A percentile compares a stretch with the other conserved stretches of the same genome.
These are phyloP conservation scores for Ogataea ganodermae DNA, from an alignment of 805 yeast genomes.

Conservation along the genomic window DNA sequence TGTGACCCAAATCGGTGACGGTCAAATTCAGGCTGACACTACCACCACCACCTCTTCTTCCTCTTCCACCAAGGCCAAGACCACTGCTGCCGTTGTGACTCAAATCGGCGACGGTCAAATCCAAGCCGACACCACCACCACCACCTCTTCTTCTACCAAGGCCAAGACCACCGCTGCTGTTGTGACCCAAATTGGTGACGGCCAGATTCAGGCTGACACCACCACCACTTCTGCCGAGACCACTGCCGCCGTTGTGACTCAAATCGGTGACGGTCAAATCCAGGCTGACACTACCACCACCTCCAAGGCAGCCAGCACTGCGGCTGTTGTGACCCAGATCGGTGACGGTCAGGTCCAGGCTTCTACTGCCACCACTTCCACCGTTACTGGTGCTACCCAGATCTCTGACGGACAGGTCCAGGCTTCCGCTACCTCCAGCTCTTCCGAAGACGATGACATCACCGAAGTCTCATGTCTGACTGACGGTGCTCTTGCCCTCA, in stretches of 20 bases:
- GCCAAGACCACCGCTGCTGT: slow-evolving; percentile 30
- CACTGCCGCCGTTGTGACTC: slow-evolving; percentile 42
- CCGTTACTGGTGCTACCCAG: slow-evolving; percentile 38
- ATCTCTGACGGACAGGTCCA: slow-evolving; percentile 50
- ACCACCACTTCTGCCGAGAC: slow-evolving; percentile 21
- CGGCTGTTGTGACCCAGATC: slow-evolving; percentile 39
- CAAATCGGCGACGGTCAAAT: slow-evolving; percentile 28
- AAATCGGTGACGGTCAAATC: slow-evolving; percentile 51
- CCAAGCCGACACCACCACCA: slow-evolving; percentile 36
- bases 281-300: slow-evolving; percentile 44
- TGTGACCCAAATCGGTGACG: slow-evolving; percentile 46
- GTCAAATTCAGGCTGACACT: slow-evolving; percentile 47
- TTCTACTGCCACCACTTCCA: slow-evolving; percentile 39
- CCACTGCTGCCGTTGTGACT: slow-evolving; percentile 35
- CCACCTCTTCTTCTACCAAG: slow-evolving; percentile 23
- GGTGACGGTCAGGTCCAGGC: slow-evolving; percentile 41
- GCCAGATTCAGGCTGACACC: slow-evolving; percentile 29
- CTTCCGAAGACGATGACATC: slow-evolving; percentile 20
- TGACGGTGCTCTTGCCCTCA: slow-evolving; percentile 44
- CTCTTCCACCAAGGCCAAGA: slow-evolving; percentile 15
- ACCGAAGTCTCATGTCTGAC: slow-evolving; percentile 39
- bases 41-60: slow-evolving; percentile 34
- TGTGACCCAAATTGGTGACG: slow-evolving; percentile 31
- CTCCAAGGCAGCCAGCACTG: slow-evolving; percentile 36
- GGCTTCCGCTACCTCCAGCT: slow-evolving; percentile 31